Evolutionary conservation across 2,329 filamentous ascomycete genomes (phyloP), one percentile per base, ranked within the genome.

Genomic region (Cordyceps pruinosa): DNA sequence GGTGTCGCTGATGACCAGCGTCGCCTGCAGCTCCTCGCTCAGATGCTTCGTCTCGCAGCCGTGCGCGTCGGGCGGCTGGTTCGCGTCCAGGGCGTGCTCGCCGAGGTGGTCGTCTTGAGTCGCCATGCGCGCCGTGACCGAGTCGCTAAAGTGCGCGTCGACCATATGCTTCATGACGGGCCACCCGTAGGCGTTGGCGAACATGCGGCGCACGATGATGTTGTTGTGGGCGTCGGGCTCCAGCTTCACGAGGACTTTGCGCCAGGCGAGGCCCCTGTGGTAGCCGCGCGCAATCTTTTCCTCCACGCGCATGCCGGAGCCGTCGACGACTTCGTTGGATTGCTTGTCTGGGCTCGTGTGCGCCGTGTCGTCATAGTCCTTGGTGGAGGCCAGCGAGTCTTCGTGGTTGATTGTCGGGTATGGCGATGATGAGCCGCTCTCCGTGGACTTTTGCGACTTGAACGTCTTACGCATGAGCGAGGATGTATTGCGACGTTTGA

Each of bases 181-280:
- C 94, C 94, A 99, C 2, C 94, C 94, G 65, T 96, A 96, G 0
- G 94, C 94, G 67, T 99, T 99, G 57, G 91, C 87, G 70, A 99
- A 99, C 86, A 91, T 96, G 57, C 94, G 87, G 17, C 94, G 87
- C 25, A 99, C 94, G 59, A 97, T 88, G 63, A 99, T 96, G 71
- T 99, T 99, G 73, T 99, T 99, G 75, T 99, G 94, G 0, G 94
- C 94, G 72, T 99, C 94, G 0, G 94, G 94, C 69, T 99, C 93
- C 2, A 99, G 79, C 55, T 94, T 88, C 15, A 99, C 94, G 4
- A 99, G 82, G 1, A 99, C 94, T 69, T 99, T 99, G 46, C 94
- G 88, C 94, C 94, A 99, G 1, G 90, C 89, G 21, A 99, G 74
- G 61, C 90, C 90, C 13, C 86, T 85, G 70, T 99, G 94, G 73